These are phyloP conservation scores for Yamadazyma spencermartinsiae DNA, from an alignment of 1,139 yeast genomes.

Conservation along the genomic window DNA sequence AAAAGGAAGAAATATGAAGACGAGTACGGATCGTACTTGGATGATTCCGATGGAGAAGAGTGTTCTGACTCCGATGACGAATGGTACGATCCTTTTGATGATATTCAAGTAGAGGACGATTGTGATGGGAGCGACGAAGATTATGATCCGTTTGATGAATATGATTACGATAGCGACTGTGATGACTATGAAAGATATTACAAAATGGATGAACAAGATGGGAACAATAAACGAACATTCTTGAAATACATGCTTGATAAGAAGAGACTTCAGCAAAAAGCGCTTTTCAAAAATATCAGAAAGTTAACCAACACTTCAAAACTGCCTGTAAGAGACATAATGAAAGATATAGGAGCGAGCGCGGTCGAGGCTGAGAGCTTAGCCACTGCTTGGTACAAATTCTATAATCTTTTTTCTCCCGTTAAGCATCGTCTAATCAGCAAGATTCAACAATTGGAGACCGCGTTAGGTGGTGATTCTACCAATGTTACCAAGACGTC, in stretches of 20 bases:
- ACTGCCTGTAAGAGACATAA: constrained; percentile 8
- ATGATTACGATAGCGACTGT: constrained; percentile 7
- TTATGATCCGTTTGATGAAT: not conserved
- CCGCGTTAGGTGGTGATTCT: not conserved
- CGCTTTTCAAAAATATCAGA: constrained; percentile 8
- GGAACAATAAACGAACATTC: constrained; percentile 1
- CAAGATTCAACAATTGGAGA: not conserved
- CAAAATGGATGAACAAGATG: not conserved
- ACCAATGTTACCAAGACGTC: not conserved
- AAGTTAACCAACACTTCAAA: constrained; percentile 9
- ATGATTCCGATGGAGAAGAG: not conserved
- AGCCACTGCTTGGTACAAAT: constrained; percentile 5
- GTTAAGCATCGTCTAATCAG: constrained; percentile 6
- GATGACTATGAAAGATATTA: constrained; percentile 6
- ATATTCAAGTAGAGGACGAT: constrained; percentile 3
- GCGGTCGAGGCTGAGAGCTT: constrained; percentile 4
- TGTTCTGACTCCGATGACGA: constrained; percentile 6
- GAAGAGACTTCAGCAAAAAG: constrained; percentile 8
- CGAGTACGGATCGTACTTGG: constrained; percentile 1
- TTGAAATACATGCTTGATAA: constrained; percentile 7
- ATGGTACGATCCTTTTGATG: constrained; percentile 9
- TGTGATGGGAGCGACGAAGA: constrained; percentile 4
- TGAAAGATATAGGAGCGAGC: constrained; percentile 6
- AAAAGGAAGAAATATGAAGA: constrained; percentile 3
- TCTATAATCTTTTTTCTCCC: constrained; percentile 10